These are phyloP conservation scores for Kwoniella europaea DNA, from an alignment of 768 basidiomycete genomes.

Conservation along the genomic window DNA sequence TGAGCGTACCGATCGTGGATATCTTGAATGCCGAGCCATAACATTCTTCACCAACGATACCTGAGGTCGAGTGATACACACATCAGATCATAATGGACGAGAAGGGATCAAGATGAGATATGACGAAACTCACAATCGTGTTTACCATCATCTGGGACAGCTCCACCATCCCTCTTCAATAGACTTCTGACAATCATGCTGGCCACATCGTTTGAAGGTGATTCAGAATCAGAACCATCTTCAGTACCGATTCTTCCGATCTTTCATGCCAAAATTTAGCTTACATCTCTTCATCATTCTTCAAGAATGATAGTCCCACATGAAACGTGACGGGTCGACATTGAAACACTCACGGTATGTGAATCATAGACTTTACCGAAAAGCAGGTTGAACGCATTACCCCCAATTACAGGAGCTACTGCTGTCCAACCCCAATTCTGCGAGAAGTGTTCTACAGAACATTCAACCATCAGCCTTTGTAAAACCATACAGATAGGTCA, in stretches of 20 bases:
- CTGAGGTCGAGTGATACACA: slow-evolving; percentile 10
- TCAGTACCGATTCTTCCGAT: slow-evolving; percentile 32
- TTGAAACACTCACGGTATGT: slow-evolving; percentile 61
- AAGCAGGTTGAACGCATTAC: slow-evolving; percentile 80
- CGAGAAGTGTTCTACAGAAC: slow-evolving; percentile 64
- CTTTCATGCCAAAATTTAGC: slow-evolving; percentile 10
- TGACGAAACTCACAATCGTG: slow-evolving; percentile 41
- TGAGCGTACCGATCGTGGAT: slow-evolving; percentile 34
- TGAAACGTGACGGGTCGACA: not conserved
- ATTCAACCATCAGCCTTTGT: not conserved
- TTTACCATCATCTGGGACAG: slow-evolving; percentile 33
- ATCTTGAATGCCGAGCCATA: slow-evolving; percentile 48
- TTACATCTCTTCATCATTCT: not conserved
- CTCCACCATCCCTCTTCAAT: slow-evolving; percentile 23
- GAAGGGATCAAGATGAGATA: not conserved
- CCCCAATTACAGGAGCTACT: slow-evolving; percentile 72
- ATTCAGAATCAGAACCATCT: not conserved
- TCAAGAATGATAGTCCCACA: too few relatives aligned
- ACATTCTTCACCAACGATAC: slow-evolving; percentile 47
- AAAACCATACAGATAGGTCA: not conserved
- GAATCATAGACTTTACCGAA: slow-evolving; percentile 82
- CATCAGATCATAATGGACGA: not conserved
- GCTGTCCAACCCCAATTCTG: slow-evolving; percentile 86
- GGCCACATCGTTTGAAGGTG: not conserved
- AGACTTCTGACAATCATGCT: not conserved